Base-by-base conservation (phyloP, 177 flowering plant species). In the Vitis hybrid region DNA sequence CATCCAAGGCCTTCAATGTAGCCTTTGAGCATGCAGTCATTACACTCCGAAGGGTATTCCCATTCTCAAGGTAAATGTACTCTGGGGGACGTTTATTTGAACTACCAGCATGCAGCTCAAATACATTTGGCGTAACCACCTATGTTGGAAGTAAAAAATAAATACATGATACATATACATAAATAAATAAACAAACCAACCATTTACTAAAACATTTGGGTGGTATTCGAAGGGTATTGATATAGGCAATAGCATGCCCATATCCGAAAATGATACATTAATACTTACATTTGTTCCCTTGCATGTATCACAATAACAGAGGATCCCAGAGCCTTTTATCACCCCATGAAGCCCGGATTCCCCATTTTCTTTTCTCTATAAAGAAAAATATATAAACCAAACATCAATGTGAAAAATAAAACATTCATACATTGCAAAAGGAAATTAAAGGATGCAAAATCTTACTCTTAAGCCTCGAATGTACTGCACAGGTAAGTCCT, bases 91-190 rank as follows among this genome's bases (percentile, higher is more conserved):
- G 86, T 70, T 88, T 91, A 72, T 91, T 89, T 65, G 72, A 51
- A 79, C 97, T 89, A 48, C 88, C 85, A 10, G 99, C 99, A 83
- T 95, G 99, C 60, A 75, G 58, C 77, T 95, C 97, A 78, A 88
- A 95, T 50, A 79, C 70, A 13, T 69, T 72, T 53, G 94, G 89
- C 0, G 85, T 69, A 19, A 93, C 79, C 68, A 89, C 83, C 99
- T 95, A 79, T 31, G 63, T 58, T 62, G 8, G 50, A 14, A 39
- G 33, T 5, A 10, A 3, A 14, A 14, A 57, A 6, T 7, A 52
- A 1, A 21, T 22, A 19, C 16, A 50, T 10, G 45, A 5, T 33
- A 33, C 48, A 7, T 1, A 8, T 39, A 26, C 51, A 60, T 51
- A 21, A 21, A 22, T 22, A 39, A 5, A 39, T 14, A 59, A 55